These are phyloP conservation scores for Mesotaenium endlicherianum DNA, from an alignment of 139 green algal species.

Conservation along the genomic window DNA sequence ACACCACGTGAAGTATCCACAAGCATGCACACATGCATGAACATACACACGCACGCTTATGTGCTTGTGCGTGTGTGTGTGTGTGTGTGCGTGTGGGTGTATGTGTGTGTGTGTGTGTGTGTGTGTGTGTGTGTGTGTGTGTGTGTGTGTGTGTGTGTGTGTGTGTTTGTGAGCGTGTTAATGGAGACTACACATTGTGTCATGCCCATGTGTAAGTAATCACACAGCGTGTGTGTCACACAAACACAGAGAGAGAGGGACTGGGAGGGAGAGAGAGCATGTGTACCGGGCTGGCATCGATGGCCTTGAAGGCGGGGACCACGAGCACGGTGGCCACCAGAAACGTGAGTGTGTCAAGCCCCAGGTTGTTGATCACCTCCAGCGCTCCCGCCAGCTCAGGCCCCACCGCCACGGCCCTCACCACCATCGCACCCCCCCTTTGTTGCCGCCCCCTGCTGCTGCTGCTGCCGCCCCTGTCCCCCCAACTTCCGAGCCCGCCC, in stretches of 20 bases:
- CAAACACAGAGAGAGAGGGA: background rate
- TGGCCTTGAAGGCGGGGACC: slow-evolving; percentile 84
- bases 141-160: no score
- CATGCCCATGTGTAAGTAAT: no score
- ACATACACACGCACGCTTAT: background rate
- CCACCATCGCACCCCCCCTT: background rate
- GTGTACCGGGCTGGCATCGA: slow-evolving; percentile 77
- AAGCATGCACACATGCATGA: background rate
- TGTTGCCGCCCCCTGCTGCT: background rate
- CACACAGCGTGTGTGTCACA: background rate
- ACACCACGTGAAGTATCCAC: background rate
- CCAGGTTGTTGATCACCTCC: slow-evolving; percentile 58
- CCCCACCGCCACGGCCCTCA: background rate
- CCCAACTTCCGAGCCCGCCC: no score
- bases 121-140: no score
- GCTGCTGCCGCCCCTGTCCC: no score
- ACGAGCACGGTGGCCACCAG: slow-evolving; percentile 83
- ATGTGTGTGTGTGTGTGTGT: no score
- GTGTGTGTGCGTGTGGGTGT: no score
- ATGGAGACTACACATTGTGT: no score
- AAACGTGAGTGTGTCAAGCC: slow-evolving; percentile 85
- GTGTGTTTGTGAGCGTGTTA: no score
- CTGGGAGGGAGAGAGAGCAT: background rate
- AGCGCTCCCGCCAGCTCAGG: slow-evolving; percentile 8
- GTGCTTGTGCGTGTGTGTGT: no score